Evolutionary conservation across 805 yeast genomes (phyloP), one percentile per base, ranked within the genome.

Genomic region (Kuraishia floccosa): DNA sequence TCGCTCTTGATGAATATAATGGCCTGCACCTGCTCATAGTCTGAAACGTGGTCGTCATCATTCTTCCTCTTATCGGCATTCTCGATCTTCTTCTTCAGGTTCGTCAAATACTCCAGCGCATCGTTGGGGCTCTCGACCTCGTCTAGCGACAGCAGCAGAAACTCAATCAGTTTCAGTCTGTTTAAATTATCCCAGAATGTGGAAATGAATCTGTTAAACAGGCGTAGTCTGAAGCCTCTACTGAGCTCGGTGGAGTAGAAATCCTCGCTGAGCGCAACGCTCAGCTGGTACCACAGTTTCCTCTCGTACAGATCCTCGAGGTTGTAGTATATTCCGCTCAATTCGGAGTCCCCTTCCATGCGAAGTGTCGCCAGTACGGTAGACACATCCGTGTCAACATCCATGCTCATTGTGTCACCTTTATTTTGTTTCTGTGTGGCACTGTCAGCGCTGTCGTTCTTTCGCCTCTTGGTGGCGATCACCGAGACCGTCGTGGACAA

Each of bases 221-320:
- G 56, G 39, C 75, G 72, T 42, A 76, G 52, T 41, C 89, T 71
- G 34, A 83, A 54, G 1, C 68, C 58, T 23, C 52, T 55, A 10
- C 81, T 63, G 17, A 61, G 62, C 6, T 72, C 65, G 34, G 65
- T 61, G 26, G 59, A 60, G 58, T 72, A 89, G 47, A 87, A 69
- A 38, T 65, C 67, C 22, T 60, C 60, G 4, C 58, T 56, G 35
- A 91, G 60, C 5, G 72, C 56, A 37, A 72, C 70, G 2, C 96
- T 83, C 49, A 91, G 68, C 61, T 91, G 97, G 58, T 80, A 93
- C 96, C 96, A 91, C 50, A 89, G 68, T 54, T 85, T 86, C 43
- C 94, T 66, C 48, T 86, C 95, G 57, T 84, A 81, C 35, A 65
- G 63, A 44, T 85, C 95, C 48, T 87, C 96, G 49, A 89, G 68